phyloP scores from a whole-genome alignment of 768 basidiomycete species.

The Strobilomyces confusus region DNA sequence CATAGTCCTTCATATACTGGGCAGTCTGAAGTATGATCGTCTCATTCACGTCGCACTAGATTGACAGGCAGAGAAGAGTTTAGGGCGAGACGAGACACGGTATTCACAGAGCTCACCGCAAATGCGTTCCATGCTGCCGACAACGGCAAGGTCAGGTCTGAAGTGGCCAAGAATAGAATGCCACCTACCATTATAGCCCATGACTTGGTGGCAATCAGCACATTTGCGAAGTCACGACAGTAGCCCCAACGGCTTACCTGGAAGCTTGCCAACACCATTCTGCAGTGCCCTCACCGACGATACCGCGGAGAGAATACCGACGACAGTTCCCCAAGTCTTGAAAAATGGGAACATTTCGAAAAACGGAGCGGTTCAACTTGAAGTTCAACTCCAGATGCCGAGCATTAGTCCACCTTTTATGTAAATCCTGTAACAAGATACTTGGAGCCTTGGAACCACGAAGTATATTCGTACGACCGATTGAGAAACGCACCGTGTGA shows the following conservation, averaged over 20 bases:
- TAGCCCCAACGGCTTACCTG: conserved; percentile 17
- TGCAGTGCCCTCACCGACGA: conserved; percentile 17
- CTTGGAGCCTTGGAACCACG: conserved; percentile 1
- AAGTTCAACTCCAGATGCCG: not conserved
- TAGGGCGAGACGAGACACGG: not conserved
- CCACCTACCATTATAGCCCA: conserved; percentile 30
- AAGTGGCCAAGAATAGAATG: not conserved
- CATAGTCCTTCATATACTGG: conserved; percentile 46
- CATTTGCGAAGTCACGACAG: not conserved
- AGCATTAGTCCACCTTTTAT: not conserved
- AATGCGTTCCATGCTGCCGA: conserved; percentile 63
- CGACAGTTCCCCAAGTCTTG: conserved; percentile 1
- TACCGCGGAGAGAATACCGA: conserved; percentile 12
- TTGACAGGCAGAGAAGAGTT: not conserved
- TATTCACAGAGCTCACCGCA: conserved; percentile 37
- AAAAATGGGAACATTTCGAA: conserved; percentile 11
- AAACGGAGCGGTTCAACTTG: no score
- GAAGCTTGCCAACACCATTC: conserved; percentile 32
- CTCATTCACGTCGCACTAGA: conserved; percentile 56
- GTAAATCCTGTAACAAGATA: not conserved
- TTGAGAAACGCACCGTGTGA: not conserved
- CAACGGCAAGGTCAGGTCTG: conserved; percentile 1
- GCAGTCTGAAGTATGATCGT: conserved; percentile 48
- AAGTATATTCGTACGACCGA: not conserved
- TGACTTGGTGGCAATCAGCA: conserved; percentile 21